Base-by-base conservation (phyloP, 1,284 basidiomycete species). In the Ganoderma lingzhi region DNA sequence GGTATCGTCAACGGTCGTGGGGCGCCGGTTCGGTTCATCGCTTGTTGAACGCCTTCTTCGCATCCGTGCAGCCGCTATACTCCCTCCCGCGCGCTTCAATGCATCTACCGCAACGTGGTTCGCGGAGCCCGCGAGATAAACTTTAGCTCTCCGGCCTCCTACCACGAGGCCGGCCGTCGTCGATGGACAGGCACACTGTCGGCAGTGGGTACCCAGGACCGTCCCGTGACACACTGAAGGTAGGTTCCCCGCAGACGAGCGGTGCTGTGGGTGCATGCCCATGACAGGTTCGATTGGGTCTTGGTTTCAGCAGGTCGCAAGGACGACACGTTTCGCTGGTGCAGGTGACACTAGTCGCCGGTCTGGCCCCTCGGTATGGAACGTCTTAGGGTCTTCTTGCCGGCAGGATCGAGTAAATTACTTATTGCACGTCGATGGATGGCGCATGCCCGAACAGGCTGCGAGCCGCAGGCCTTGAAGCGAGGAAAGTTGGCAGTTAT, bases 81-180 rank as follows among this genome's bases (percentile, higher is more conserved):
- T n/a, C 9, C 35, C 48, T 42, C 28, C 58, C 19, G 17, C 55
- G 41, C 53, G 23, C 64, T n/a, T 19, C 30, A 28, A 55, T 37
- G 10, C 45, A 66, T 58, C 30, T 44, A 28, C 35, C 32, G 23
- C 32, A 45, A 51, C 42, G 37, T 61, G 51, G 53, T 17, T 32
- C 53, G 15, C 53, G 30, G 53, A 32, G 14, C 53, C 53, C 30
- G 51, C 51, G 35, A 12, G 62, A 68, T 68, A 64, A 55, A 48
- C 63, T 64, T 62, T 59, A 45, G 67, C 44, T 59, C 35, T 61
- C 44, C 42, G 56, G 63, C 63, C 67, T 64, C 63, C 58, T 62
- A 63, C 41, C 19, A 44, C 42, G 32, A 45, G 61, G 61, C 61
- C 42, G 61, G 61, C 61, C 44, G 61, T 42, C 42, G 32, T 15